phyloP scores from a whole-genome alignment of 2,329 filamentous ascomycete species.

The Stemphylium vesicarium region DNA sequence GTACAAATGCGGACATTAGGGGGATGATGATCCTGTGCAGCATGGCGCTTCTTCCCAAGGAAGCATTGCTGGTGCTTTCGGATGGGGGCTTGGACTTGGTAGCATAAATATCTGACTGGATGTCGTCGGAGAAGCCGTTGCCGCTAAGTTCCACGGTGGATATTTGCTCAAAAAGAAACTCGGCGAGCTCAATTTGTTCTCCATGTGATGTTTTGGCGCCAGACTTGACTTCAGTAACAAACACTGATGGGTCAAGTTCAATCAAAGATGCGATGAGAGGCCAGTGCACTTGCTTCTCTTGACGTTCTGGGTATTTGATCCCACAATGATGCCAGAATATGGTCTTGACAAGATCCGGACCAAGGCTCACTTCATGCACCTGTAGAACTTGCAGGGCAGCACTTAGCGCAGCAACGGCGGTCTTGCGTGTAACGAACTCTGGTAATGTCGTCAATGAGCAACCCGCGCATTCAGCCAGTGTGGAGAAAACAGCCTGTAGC shows the following conservation, averaged over 20 bases:
- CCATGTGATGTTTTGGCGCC: constrained; percentile 13
- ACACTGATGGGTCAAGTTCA: constrained; percentile 41
- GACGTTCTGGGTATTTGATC: constrained; percentile 30
- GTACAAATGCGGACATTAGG: constrained; percentile 42
- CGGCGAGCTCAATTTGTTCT: constrained; percentile 33
- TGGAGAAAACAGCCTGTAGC: constrained; percentile 51
- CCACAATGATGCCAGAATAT: constrained; percentile 48
- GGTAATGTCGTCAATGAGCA: constrained; percentile 36
- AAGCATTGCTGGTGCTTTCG: neutral
- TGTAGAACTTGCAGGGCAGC: constrained; percentile 34
- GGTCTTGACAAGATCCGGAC: constrained; percentile 34
- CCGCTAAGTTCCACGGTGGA: constrained; percentile 26
- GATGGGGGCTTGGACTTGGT: neutral
- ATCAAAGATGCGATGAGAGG: constrained; percentile 42
- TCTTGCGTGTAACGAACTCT: constrained; percentile 23
- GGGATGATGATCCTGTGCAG: constrained; percentile 36
- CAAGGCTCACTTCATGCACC: constrained; percentile 32
- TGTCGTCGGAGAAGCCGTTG: constrained; percentile 11
- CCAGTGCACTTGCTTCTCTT: constrained; percentile 35
- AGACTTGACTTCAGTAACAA: constrained; percentile 33
- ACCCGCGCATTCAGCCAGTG: constrained; percentile 45
- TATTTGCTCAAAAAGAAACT: constrained; percentile 40
- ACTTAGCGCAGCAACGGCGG: constrained; percentile 33
- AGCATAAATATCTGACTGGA: neutral
- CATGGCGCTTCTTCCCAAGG: constrained; percentile 4